A percentile compares a stretch with the other conserved stretches of the same genome.
Evolutionary conservation across 177 flowering plant genomes (phyloP).

Genomic region (Vitis hybrid): DNA sequence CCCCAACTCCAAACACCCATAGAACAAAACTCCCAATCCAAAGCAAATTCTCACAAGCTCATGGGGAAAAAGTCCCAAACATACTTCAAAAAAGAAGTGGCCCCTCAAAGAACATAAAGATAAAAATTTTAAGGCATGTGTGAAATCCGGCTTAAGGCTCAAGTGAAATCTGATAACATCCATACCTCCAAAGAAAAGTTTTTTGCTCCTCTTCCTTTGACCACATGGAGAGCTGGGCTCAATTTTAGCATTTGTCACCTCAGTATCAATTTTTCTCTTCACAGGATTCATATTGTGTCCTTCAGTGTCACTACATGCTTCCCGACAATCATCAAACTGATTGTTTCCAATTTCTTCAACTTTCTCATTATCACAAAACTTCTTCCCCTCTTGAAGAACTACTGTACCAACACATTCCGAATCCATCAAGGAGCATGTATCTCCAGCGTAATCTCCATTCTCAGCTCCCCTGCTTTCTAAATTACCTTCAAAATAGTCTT

Average conservation of each 20-base stretch:
- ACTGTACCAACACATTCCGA: constrained; percentile 41
- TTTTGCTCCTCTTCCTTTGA: constrained; percentile 37
- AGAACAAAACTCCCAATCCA: too few species aligned
- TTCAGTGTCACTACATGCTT: constrained; percentile 48
- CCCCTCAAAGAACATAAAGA: too few species aligned
- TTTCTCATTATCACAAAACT: constrained; percentile 23
- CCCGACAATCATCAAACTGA: constrained; percentile 32
- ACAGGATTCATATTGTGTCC: constrained; percentile 18
- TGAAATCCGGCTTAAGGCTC: too few species aligned
- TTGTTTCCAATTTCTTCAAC: constrained; percentile 22
- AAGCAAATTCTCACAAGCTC: too few species aligned
- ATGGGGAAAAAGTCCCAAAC: too few species aligned
- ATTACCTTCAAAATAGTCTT: constrained; percentile 24
- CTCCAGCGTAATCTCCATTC: constrained; percentile 24
- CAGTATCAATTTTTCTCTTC: constrained; percentile 21
- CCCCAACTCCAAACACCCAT: too few species aligned
- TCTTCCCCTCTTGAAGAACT: constrained; percentile 29
- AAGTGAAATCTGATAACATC: background rate
- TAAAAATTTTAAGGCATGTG: too few species aligned
- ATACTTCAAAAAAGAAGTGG: too few species aligned
- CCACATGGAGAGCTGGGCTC: constrained; percentile 16
- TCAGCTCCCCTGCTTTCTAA: constrained; percentile 21
- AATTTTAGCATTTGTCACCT: constrained; percentile 16
- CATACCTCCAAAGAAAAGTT: constrained; percentile 33
- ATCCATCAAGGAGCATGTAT: constrained; percentile 18